Base-by-base conservation (phyloP, 805 yeast genomes). In the Sugiyamaella americana region DNA sequence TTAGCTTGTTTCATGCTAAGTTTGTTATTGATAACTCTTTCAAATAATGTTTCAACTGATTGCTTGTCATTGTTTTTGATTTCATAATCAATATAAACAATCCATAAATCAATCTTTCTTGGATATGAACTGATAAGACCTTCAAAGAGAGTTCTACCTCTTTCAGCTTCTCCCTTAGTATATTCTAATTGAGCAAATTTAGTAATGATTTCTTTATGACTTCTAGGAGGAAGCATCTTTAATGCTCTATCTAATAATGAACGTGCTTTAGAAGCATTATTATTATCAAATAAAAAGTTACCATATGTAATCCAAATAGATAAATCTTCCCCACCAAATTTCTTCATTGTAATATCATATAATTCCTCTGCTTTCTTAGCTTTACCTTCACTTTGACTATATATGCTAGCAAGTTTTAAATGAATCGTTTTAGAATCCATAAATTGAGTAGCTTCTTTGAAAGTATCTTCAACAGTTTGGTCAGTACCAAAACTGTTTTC, bases 101-200 rank as follows among this genome's bases (percentile, higher is more conserved):
- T 89, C 98, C 98, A 91, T 51, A 91, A 66, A 65, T 91, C 98
- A 51, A 87, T 78, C 68, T 95, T 79, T 73, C 87, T 87, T 45
- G 96, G 93, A 41, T 85, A 91, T 61, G 89, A 93, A 20, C 91
- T 78, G 45, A 91, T 66, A 53, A 91, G 75, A 49, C 97, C 98
- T 70, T 91, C 98, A 60, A 91, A 87, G 56, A 91, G 73, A 1
- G 97, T 86, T 63, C 98, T 82, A 46, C 95, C 98, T 64, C 89
- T 91, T 66, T 91, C 98, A 5, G 87, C 70, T 54, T 88, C 96
- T 56, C 98, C 98, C 65, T 82, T 82, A 29, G 56, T 51, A 64
- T 82, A 91, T 66, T 91, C 98, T 47, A 89, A 68, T 64, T 84
- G 89, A 20, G 95, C 96, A 67, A 87, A 89, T 65, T 85, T 88